Percentiles rank a stretch among this genome's conserved stretches.
phyloP scores from a whole-genome alignment of 345 rosid species.

The Eucalyptus regnans region DNA sequence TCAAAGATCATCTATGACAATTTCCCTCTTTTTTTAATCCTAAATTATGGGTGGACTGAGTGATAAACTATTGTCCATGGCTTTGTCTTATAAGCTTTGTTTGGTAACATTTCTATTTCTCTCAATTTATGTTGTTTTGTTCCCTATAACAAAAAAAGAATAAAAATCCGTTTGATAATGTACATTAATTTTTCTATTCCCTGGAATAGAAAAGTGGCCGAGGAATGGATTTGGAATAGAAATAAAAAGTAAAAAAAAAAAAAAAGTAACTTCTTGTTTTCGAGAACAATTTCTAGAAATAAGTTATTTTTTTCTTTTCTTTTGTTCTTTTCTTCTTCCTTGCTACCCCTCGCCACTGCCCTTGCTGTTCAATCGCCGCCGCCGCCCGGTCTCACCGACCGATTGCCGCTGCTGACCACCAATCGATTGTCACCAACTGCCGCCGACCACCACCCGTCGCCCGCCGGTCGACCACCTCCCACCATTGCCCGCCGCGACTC shows the following conservation, averaged over 20 bases:
- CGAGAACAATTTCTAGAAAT: no score
- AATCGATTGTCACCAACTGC: accelerated
- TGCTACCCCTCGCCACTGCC: accelerated
- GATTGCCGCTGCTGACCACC: accelerated
- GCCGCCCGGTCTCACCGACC: accelerated
- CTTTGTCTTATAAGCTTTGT: not conserved
- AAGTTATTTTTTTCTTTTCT: no score
- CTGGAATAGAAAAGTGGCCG: accelerated
- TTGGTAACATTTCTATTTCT: accelerated
- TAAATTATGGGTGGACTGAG: not conserved
- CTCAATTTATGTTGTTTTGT: no score
- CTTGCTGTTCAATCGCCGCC: accelerated
- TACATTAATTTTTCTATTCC: no score
- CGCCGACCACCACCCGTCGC: accelerated
- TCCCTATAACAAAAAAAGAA: no score
- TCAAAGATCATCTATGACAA: not conserved
- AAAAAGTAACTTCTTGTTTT: no score
- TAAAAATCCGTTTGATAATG: no score
- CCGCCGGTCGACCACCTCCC: accelerated
- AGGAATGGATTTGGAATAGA: no score
- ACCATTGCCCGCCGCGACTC: accelerated
- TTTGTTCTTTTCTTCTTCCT: no score
- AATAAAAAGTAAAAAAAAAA: no score
- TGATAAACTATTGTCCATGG: not conserved
- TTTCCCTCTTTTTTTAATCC: not conserved